These are phyloP conservation scores for Rhodamnia argentea DNA, from an alignment of 345 rosid species.

Conservation along the genomic window DNA sequence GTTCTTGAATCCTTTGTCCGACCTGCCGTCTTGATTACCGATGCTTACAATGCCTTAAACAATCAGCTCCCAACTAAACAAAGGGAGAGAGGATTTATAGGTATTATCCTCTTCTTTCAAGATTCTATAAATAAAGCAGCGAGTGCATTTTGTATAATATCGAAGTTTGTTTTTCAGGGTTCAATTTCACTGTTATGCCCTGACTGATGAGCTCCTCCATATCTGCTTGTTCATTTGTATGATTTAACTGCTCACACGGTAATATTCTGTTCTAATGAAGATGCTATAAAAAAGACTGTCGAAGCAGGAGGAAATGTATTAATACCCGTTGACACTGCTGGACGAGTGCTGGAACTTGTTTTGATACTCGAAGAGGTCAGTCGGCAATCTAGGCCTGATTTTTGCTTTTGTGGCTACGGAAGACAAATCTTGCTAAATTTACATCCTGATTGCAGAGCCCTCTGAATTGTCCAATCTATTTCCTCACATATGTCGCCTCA, in stretches of 20 bases:
- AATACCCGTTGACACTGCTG: conserved; percentile 86
- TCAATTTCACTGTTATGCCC: background rate
- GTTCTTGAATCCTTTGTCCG: conserved; percentile 81
- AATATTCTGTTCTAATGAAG: conserved; percentile 8
- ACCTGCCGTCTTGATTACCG: conserved; percentile 94
- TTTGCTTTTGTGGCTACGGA: conserved; percentile 2
- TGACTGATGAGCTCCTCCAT: background rate
- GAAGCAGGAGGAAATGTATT: conserved; percentile 85
- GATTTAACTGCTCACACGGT: background rate
- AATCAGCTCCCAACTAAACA: conserved; percentile 72
- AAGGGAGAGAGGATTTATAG: conserved; percentile 77
- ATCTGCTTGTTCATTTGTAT: background rate
- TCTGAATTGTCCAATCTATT: conserved; percentile 71
- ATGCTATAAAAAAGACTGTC: conserved; percentile 60
- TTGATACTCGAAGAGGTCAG: conserved; percentile 84
- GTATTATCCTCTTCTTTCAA: conserved; percentile 15
- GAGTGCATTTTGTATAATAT: background rate
- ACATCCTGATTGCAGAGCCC: conserved; percentile 67
- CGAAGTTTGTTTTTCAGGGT: background rate
- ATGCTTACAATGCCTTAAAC: conserved; percentile 86
- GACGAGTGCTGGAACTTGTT: conserved; percentile 87
- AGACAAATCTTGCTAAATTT: conserved; percentile 23
- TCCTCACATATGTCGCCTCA: conserved; percentile 80
- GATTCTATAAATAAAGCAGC: background rate
- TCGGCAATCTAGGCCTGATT: background rate